Percentiles rank a stretch among this genome's conserved stretches.
Evolutionary conservation across 2,329 filamentous ascomycete genomes (phyloP).

Genomic region (Whalleya microplaca): DNA sequence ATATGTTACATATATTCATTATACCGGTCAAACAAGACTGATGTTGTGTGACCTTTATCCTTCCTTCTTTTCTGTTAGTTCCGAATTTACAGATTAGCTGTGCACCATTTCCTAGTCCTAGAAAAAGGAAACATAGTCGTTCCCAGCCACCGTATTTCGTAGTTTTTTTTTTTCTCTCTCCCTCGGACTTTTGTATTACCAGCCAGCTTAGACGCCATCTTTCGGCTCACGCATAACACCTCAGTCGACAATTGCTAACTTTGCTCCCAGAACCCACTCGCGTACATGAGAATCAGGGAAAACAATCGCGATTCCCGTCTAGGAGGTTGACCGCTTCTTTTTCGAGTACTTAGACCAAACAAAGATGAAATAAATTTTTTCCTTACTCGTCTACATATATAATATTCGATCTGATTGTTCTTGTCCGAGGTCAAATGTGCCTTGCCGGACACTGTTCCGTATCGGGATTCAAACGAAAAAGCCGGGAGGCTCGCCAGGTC

Average conservation of each 20-base stretch:
- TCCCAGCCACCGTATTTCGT: not conserved
- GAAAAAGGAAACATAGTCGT: not conserved
- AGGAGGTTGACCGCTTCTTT: constrained; percentile 22
- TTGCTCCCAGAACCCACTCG: constrained; percentile 13
- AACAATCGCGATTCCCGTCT: constrained; percentile 3
- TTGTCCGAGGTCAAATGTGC: constrained; percentile 20
- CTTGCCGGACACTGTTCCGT: constrained; percentile 20
- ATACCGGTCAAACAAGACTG: too few relatives aligned
- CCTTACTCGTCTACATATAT: not conserved
- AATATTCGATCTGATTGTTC: constrained; percentile 9
- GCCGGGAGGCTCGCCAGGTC: constrained; percentile 18
- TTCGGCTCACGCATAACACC: not conserved
- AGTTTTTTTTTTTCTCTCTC: not conserved
- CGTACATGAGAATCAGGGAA: constrained; percentile 10
- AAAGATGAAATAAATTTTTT: not conserved
- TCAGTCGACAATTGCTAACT: constrained; percentile 3
- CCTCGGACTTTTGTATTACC: not conserved
- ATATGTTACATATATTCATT: too few relatives aligned
- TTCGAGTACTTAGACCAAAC: constrained; percentile 1
- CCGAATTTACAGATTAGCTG: not conserved
- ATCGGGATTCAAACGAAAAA: constrained; percentile 25
- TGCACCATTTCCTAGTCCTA: not conserved
- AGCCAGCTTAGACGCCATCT: not conserved
- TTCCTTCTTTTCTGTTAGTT: too few relatives aligned
- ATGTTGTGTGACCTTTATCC: too few relatives aligned